Percentiles rank a stretch among this genome's conserved stretches.
phyloP scores from a whole-genome alignment of 768 basidiomycete genomes.

The Leccinum longicurvipes region DNA sequence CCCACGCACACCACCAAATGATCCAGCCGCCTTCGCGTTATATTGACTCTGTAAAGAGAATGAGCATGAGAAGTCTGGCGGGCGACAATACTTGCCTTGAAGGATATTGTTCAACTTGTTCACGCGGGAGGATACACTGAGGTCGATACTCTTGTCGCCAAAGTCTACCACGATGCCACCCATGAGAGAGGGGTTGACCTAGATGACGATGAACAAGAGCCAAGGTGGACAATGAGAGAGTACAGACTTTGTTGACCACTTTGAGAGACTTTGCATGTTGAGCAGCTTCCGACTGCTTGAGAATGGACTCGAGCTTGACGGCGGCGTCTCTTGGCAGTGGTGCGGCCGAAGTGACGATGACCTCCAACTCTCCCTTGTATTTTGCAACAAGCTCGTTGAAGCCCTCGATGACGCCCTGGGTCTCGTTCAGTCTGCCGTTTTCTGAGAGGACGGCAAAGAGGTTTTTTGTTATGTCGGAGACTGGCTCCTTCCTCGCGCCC shows the following conservation, averaged over 20 bases:
- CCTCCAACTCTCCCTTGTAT: constrained; percentile 90
- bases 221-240: not conserved
- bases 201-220: constrained; percentile 8
- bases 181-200: constrained; percentile 91
- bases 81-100: constrained; percentile 54
- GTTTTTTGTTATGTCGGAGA: constrained; percentile 89
- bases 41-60: constrained; percentile 22
- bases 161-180: constrained; percentile 96
- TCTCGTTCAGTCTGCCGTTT: constrained; percentile 87
- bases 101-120: constrained; percentile 91
- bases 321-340: constrained; percentile 77
- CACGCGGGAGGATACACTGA: constrained; percentile 90
- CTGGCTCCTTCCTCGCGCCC: constrained; percentile 66
- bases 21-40: constrained; percentile 3
- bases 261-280: constrained; percentile 86
- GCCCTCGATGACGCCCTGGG: constrained; percentile 81
- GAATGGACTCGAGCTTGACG: constrained; percentile 72
- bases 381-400: constrained; percentile 87
- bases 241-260: constrained; percentile 82
- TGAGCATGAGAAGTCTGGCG: constrained; percentile 11
- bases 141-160: constrained; percentile 96
- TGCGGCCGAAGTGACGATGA: constrained; percentile 84
- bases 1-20: not conserved
- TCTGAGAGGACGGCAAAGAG: constrained; percentile 86
- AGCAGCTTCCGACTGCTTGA: constrained; percentile 85